phyloP scores from a whole-genome alignment of 768 basidiomycete genomes.

The Boletus subcaerulescens region DNA sequence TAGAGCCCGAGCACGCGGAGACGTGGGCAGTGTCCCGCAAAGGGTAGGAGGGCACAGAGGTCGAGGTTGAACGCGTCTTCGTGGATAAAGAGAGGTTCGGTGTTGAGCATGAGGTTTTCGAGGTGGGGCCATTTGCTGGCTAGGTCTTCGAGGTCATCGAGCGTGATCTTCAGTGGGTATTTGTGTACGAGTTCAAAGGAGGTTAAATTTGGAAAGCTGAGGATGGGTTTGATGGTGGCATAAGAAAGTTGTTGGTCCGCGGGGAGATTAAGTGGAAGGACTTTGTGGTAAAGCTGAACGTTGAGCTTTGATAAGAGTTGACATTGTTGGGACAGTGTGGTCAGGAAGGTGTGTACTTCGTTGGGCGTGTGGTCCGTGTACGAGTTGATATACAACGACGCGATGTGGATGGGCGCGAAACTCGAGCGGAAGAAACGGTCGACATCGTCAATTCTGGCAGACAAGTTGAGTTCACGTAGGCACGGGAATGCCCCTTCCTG shows the following conservation, averaged over 20 bases:
- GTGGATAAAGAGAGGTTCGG: slow-evolving; percentile 39
- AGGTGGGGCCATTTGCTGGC: slow-evolving; percentile 45
- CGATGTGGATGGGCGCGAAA: slow-evolving; percentile 49
- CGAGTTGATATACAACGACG: slow-evolving; percentile 51
- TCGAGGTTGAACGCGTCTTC: slow-evolving; percentile 27
- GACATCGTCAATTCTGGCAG: slow-evolving; percentile 43
- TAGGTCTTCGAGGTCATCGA: slow-evolving; percentile 44
- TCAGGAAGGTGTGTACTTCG: slow-evolving; percentile 42
- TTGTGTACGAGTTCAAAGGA: slow-evolving; percentile 35
- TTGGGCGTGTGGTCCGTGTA: slow-evolving; percentile 42
- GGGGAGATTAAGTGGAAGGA: slow-evolving; percentile 9
- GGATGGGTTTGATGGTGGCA: slow-evolving; percentile 36
- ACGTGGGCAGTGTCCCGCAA: slow-evolving; percentile 39
- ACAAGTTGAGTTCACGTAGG: slow-evolving; percentile 51
- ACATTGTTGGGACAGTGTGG: slow-evolving; percentile 45
- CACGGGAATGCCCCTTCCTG: slow-evolving; percentile 50
- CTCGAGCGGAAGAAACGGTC: slow-evolving; percentile 41
- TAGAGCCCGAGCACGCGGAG: slow-evolving; percentile 37
- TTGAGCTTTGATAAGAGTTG: slow-evolving; percentile 45
- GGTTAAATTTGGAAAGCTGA: slow-evolving; percentile 28
- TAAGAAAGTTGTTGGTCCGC: slow-evolving; percentile 33
- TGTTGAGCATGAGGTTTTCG: slow-evolving; percentile 44
- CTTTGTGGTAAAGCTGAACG: slow-evolving; percentile 32
- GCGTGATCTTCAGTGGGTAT: slow-evolving; percentile 33
- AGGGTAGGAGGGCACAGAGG: slow-evolving; percentile 39